Evolutionary conservation across 352 stramenopile species (phyloP), one percentile per base, ranked within the genome.

Genomic region (Phytophthora europaea): DNA sequence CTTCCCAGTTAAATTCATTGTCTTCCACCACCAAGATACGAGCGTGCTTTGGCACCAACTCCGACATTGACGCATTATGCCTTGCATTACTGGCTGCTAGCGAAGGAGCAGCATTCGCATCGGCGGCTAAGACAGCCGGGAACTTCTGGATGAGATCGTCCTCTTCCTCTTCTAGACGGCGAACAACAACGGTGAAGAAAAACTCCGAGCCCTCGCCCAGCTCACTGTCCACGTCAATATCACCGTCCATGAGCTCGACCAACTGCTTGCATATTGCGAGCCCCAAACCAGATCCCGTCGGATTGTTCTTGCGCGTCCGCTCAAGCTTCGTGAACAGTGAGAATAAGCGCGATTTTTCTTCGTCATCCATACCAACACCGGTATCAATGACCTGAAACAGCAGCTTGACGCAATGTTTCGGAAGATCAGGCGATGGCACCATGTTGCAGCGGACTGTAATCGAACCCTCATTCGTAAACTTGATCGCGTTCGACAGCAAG

Each of bases 1-100:
- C 89, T 76, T 97, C 89, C 91, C 89, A 96, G 52, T 97, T 97
- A 67, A 97, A 96, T 55, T 97, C 89, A 52, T 97, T 97, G 73
- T 97, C 91, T 80, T 97, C 91, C 7, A 94, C 89, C 10, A 94
- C 86, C 65, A 96, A 75, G 48, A 96, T 94, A 0, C 87, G 81
- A 47, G 89, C 88, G 65, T 93, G 83, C 8, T 87, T 89, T 3
- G 87, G 88, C 20, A 94, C 79, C 31, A 80, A 47, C 55, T 78
- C 57, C 15, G 70, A 67, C 63, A 78, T 70, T 3, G 72, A 78
- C 26, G 65, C 52, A 23, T 72, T 73, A 33, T 70, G 67, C 20
- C 70, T 61, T 18, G 43, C 61, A 61, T 69, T 73, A 38, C 53
- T 65, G 55, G 26, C 50, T 31, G 50, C 54, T 23, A 78, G 31